phyloP scores from a whole-genome alignment of 345 rosid genomes.

The Moringa oleifera region DNA sequence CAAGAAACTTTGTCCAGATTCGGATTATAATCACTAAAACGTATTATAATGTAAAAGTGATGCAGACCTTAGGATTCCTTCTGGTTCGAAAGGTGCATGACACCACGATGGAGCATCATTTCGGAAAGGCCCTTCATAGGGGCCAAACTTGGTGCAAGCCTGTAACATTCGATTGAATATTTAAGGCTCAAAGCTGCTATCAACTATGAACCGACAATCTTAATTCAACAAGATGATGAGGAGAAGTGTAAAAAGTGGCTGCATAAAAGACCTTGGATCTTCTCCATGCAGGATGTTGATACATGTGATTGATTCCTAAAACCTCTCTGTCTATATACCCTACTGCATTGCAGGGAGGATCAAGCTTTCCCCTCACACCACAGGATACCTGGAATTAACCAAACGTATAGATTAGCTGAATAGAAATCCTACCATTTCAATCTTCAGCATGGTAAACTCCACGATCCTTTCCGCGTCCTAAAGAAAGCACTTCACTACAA shows the following conservation, averaged over 20 bases:
- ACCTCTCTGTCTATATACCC: conserved; percentile 72
- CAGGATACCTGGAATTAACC: conserved; percentile 53
- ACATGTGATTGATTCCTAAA: conserved; percentile 71
- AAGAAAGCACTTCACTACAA: background rate
- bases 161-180: conserved; percentile 24
- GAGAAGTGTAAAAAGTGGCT: background rate
- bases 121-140: conserved; percentile 49
- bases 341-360: conserved; percentile 87
- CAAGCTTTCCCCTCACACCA: conserved; percentile 65
- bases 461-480: too few species aligned
- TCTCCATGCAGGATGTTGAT: conserved; percentile 85
- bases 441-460: too few species aligned
- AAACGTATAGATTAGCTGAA: background rate
- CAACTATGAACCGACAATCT: conserved; percentile 7
- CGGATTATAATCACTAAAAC: background rate
- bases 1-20: background rate
- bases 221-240: background rate
- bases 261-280: conserved; percentile 59
- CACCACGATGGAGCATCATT: conserved; percentile 83
- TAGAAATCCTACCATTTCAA: background rate
- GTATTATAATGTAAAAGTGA: background rate
- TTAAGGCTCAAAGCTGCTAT: background rate
- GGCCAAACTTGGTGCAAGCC: conserved; percentile 74
- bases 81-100: conserved; percentile 89
- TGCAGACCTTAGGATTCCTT: conserved; percentile 69